Evolutionary conservation across 805 yeast species (phyloP), one percentile per base, ranked within the genome.

Genomic region (Pichia occidentalis): DNA sequence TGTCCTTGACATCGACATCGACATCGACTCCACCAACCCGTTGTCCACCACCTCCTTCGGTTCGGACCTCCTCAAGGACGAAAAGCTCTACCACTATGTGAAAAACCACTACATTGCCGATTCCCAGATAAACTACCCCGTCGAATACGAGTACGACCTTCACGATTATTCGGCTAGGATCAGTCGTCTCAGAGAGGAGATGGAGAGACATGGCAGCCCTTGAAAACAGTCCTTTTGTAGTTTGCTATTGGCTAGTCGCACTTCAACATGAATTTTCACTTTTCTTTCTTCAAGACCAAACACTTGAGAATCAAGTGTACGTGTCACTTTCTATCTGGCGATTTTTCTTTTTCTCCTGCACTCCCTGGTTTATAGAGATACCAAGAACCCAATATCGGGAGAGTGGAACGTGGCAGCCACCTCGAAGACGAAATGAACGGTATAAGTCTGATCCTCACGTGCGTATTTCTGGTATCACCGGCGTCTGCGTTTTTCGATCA

Each of bases 91-190:
- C 38, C 47, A 41, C 14, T 50, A 46, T 33, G 68, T 60, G 2
- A 61, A 56, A 39, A 46, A 47, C 7, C 62, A 59, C 14, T 53
- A 59, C 29, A 61, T 71, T 6, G 53, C 54, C 28, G 66, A 65
- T 1, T 43, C 34, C 2, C 64, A 61, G 39, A 53, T 61, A 36
- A 67, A 69, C 37, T 69, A 64, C 36, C 73, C 72, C 0, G 66
- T 70, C 25, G 57, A 38, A 3, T 57, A 46, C 26, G 55, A 56
- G 23, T 51, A 48, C 16, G 32, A 34, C 10, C 36, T 45, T 7
- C 43, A 47, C 19, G 45, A 40, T 5, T 41, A 49, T 34, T 39
- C 52, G 1, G 36, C 32, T 5, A 51, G 51, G 36, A 40, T 57
- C 8, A 19, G 20, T 5, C 29, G 33, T n/a, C 27, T 39, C 13